Base-by-base conservation (phyloP, 2,329 filamentous ascomycete genomes). In the Trichoderma sp. region DNA sequence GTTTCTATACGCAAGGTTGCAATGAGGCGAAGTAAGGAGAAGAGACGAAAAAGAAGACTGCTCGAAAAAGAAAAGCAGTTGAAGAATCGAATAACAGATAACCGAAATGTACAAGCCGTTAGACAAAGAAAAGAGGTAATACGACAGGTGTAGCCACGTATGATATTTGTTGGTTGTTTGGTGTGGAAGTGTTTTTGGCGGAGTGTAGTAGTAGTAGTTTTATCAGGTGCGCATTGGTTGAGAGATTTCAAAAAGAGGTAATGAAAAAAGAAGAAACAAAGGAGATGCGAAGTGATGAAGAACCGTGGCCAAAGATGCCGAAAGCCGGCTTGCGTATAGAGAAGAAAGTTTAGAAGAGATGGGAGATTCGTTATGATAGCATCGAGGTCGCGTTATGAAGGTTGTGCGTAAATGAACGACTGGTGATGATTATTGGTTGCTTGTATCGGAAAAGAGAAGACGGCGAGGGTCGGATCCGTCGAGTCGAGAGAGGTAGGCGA, bases 221-320 rank as follows among this genome's bases (percentile, higher is more conserved):
- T 73, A 83, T 86, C 84, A 86, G 83, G 82, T 83, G 83, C 82
- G 86, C 85, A 85, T 86, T 83, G 80, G 81, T 81, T 81, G 82
- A 80, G 59, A 65, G 80, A 76, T 72, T 66, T 75, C 38, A 71
- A 56, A 50, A 29, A 41, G 16, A 66, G 18, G 16, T 16, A 60
- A 35, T n/a, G 24, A 67, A 78, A 80, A 77, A 77, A 79, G 83
- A 79, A 80, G 78, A 77, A 80, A 84, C 81, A 84, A 84, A 85
- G 78, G 81, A 83, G 83, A 84, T 50, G 79, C 75, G 77, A 78
- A 81, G 80, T 81, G 80, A 82, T 76, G 80, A 82, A 53, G 45
- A 80, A 81, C 83, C 80, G 82, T 82, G 77, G 81, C 74, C 78
- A 76, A 76, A 72, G 77, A 80, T 78, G 75, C 75, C 75, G 75